Conservation (phyloP, 169 alveolate species). For the Sarcocystis neurona region DNA sequence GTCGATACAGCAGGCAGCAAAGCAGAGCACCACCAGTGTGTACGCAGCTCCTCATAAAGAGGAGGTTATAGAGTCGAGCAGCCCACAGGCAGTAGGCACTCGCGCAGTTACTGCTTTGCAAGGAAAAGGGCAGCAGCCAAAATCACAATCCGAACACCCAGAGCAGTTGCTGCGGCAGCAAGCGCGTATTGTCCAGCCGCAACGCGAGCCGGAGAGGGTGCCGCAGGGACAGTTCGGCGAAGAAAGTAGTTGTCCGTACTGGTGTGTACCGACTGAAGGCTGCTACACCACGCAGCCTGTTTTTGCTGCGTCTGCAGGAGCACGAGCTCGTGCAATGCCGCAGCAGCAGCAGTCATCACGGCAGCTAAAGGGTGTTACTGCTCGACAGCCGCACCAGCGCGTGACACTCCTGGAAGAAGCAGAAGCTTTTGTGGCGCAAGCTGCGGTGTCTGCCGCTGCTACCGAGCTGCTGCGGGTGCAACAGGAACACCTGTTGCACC, state of each 20-base stretch:
- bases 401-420: conserved; percentile 41
- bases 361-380: neutral
- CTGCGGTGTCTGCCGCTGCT: too few species aligned
- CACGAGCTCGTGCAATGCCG: neutral
- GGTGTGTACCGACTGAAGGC: conserved; percentile 34
- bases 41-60: too few species aligned
- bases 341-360: neutral
- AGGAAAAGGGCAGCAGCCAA: too few species aligned
- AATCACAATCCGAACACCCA: too few species aligned
- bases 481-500: neutral
- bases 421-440: conserved; percentile 32
- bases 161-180: too few species aligned
- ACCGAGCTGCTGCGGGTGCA: neutral
- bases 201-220: too few species aligned
- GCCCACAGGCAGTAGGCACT: too few species aligned
- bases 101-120: too few species aligned
- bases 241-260: conserved; percentile 17
- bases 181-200: too few species aligned
- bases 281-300: conserved; percentile 45
- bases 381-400: neutral
- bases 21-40: neutral
- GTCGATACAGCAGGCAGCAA: neutral
- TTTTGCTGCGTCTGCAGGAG: conserved; percentile 30
- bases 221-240: neutral
- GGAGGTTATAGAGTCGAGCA: too few species aligned